Base-by-base conservation (phyloP, 352 stramenopile genomes). In the Globisporangium middletonii region DNA sequence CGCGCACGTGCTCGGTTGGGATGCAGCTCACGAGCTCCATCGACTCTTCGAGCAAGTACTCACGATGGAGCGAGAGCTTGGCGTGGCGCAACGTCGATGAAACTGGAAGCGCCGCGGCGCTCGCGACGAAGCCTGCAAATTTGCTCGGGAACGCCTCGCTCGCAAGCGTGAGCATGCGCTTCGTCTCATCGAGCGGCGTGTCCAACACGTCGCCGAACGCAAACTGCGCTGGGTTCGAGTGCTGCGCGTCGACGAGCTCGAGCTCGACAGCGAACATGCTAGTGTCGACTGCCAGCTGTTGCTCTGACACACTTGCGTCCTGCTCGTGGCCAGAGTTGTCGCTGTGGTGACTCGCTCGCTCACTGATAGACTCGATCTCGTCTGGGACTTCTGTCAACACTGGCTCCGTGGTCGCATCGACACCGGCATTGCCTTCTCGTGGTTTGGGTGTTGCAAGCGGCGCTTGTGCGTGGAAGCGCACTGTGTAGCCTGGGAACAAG, bases 141-240 rank as follows among this genome's bases (percentile, higher is more conserved):
- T 89, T 89, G 38, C 69, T 77, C 18, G 81, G 79, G 43, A 89
- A 92, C 50, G 88, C 79, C 42, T 62, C 77, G 23, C 53, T 41
- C 3, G 69, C 65, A 43, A 82, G 66, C 7, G 33, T 5, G 7
- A 38, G 33, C 12, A 19, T 59, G 47, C 8, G 83, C 45, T 12
- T 69, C 38, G 60, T 90, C 80, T 11, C 67, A 64, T 19, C 72
- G n/a, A 93, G 88, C 85, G 85, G 94, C 72, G 92, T 82, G 12
- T 83, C 71, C 56, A 90, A 76, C 8, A 94, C 59, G 16, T 77
- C 87, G 9, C 85, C 87, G n/a, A 38, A 38, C 7, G 5, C 4
- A 11, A 12, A 11, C 33, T 38, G 33, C 4, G 33, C 33, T 83
- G 85, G 55, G 18, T 95, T 82, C 0, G 89, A 9, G 7, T 12